Evolutionary conservation across 306 rosid genomes (phyloP), one percentile per base, ranked within the genome.

Genomic region (Mucuna pruriens): DNA sequence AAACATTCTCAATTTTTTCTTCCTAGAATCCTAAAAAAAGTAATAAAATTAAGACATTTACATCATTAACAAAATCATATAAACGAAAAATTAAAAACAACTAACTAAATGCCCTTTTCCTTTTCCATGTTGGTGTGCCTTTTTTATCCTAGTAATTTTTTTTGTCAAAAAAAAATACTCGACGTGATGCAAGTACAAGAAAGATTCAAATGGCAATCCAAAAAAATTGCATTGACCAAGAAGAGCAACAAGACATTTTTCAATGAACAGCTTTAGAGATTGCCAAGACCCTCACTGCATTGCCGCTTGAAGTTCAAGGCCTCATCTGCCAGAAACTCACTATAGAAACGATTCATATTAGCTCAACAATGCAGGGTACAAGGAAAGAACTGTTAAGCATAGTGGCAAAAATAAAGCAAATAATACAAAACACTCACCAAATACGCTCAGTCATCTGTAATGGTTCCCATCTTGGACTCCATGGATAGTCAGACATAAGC

Each of bases 381-480:
- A 26, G 66, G 36, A 17, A 22, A 77, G 57, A 16, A 16, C 6
- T 62, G 36, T 63, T 8, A 26, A 58, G 25, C 40, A 29, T 13
- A 40, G 62, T 13, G 49, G 16, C 20, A 25, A 81, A 62, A 44
- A 42, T 38, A 29, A 71, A 67, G 61, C 31, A 25, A 66, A 61
- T 49, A 73, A 69, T 74, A 5, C 9, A 69, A 5, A 63, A 57
- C 77, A 87, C 97, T 90, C 82, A 94, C 98, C 60, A 85, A 48
- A 91, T 88, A 40, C 93, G 89, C 72, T 89, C 98, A 40, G 96
- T 91, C 97, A 94, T 94, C 64, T 9, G 83, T 8, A 84, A 68
- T 55, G 64, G 66, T 82, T 92, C 96, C 98, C 98, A 94, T 88
- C 98, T 91, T 4, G 98, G 98, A 84, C 98, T 94, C 92, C 94